Percentiles rank a stretch among this genome's conserved stretches.
These are phyloP conservation scores for Suhomyces tanzawaensis DNA, from an alignment of 805 yeast species.

Conservation along the genomic window DNA sequence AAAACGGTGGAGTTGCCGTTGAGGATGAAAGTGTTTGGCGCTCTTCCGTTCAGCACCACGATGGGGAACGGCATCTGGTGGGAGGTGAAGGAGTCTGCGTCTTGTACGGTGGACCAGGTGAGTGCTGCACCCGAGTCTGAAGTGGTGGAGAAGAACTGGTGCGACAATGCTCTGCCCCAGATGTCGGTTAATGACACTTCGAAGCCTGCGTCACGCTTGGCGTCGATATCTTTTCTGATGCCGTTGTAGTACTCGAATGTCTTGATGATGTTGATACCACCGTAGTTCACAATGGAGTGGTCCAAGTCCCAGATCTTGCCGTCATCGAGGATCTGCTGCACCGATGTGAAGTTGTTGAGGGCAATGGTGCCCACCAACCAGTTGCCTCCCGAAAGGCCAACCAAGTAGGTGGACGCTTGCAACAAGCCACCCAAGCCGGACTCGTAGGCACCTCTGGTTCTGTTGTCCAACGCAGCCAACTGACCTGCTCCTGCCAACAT, in stretches of 20 bases:
- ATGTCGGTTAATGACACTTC: conserved; percentile 39
- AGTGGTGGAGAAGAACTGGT: conserved; percentile 34
- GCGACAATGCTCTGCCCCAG: conserved; percentile 43
- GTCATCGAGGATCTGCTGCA: conserved; percentile 34
- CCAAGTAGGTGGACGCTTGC: conserved; percentile 65
- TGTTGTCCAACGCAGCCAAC: conserved; percentile 36
- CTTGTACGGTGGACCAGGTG: conserved; percentile 23
- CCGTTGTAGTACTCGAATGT: conserved; percentile 54
- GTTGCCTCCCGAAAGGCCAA: conserved; percentile 65
- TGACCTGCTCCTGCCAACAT: conserved; percentile 59
- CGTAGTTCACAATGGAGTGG: conserved; percentile 70
- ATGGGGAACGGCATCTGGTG: conserved; percentile 30
- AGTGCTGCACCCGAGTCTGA: conserved; percentile 26
- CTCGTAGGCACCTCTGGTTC: conserved; percentile 26
- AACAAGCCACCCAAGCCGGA: conserved; percentile 49
- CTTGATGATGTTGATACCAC: conserved; percentile 56
- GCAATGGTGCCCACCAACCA: conserved; percentile 67
- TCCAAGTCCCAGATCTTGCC: conserved; percentile 36
- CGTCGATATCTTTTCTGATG: conserved; percentile 27
- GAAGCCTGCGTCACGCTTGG: conserved; percentile 37
- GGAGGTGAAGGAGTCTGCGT: conserved; percentile 17
- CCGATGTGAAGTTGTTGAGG: conserved; percentile 57
- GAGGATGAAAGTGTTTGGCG: conserved; percentile 20
- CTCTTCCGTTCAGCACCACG: conserved; percentile 26
- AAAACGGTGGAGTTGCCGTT: conserved; percentile 28